A percentile compares a stretch with the other conserved stretches of the same genome.
Evolutionary conservation across 169 alveolate species (phyloP).

Genomic region (Plasmodium gonderi): DNA sequence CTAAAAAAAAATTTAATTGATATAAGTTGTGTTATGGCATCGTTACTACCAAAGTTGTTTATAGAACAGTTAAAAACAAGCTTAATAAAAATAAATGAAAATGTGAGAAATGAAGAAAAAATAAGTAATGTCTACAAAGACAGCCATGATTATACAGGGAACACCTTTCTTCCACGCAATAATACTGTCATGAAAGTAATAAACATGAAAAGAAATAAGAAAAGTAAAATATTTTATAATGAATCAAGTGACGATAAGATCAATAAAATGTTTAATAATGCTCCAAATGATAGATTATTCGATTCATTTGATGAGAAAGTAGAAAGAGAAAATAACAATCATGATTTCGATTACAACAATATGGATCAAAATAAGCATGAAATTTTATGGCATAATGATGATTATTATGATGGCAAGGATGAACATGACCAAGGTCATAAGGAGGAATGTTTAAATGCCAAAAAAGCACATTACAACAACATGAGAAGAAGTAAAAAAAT

Average conservation of each 20-base stretch:
- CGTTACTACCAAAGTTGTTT: conserved; percentile 80
- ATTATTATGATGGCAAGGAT: too few species aligned
- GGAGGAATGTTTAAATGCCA: background rate
- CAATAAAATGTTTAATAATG: background rate
- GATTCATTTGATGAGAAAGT: background rate
- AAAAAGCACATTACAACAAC: background rate
- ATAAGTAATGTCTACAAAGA: background rate
- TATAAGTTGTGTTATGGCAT: conserved; percentile 80
- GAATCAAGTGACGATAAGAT: background rate
- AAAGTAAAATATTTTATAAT: background rate
- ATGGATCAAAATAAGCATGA: background rate
- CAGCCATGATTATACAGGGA: background rate
- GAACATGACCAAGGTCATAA: conserved; percentile 3
- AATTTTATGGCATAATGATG: background rate
- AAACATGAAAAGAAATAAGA: background rate
- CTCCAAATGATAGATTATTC: background rate
- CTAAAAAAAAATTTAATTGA: conserved; percentile 80
- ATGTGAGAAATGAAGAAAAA: background rate
- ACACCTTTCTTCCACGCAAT: background rate
- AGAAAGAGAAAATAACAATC: background rate
- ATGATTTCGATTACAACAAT: background rate
- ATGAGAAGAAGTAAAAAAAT: background rate
- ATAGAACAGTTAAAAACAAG: conserved; percentile 68
- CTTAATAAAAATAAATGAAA: conserved; percentile 5
- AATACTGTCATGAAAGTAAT: background rate